Evolutionary conservation across 2,329 filamentous ascomycete genomes (phyloP).

Genomic region (Ophioceras dolichostomum): DNA sequence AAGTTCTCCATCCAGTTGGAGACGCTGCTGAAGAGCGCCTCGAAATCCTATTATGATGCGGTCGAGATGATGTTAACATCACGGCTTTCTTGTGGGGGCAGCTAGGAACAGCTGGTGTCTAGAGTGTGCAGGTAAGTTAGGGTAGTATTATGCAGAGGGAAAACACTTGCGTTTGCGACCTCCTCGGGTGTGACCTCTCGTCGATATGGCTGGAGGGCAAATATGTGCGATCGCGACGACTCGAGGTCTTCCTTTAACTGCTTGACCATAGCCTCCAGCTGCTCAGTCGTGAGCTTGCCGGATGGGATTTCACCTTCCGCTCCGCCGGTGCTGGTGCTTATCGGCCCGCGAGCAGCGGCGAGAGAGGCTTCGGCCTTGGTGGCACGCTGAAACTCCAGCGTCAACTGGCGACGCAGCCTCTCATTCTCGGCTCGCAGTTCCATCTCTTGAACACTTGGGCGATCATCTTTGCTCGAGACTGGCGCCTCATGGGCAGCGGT

Average conservation of each 20-base stretch:
- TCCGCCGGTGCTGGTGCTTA: too few relatives aligned
- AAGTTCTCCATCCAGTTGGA: constrained; percentile 23
- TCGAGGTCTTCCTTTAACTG: constrained; percentile 18
- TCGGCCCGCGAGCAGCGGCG: too few relatives aligned
- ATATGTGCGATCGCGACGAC: constrained; percentile 25
- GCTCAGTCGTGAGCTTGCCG: too few relatives aligned
- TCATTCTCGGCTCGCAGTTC: too few relatives aligned
- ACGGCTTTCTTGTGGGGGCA: too few relatives aligned
- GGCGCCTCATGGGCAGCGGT: too few relatives aligned
- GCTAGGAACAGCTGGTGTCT: too few relatives aligned
- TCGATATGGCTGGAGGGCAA: constrained; percentile 26
- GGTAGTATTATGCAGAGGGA: too few relatives aligned
- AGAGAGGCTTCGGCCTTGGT: constrained; percentile 13
- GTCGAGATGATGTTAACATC: constrained; percentile 7
- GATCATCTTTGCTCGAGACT: too few relatives aligned
- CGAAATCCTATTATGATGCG: constrained; percentile 26
- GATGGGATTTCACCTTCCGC: too few relatives aligned
- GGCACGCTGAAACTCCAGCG: constrained; percentile 6
- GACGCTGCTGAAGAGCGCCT: constrained; percentile 19
- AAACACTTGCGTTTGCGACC: constrained; percentile 19
- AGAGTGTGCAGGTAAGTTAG: not conserved
- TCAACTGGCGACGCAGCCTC: not conserved
- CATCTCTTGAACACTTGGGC: too few relatives aligned
- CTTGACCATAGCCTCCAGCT: constrained; percentile 9
- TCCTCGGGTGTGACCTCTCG: constrained; percentile 23